Conservation (phyloP, 1,139 yeast genomes). For the Candida dubliniensis region DNA sequence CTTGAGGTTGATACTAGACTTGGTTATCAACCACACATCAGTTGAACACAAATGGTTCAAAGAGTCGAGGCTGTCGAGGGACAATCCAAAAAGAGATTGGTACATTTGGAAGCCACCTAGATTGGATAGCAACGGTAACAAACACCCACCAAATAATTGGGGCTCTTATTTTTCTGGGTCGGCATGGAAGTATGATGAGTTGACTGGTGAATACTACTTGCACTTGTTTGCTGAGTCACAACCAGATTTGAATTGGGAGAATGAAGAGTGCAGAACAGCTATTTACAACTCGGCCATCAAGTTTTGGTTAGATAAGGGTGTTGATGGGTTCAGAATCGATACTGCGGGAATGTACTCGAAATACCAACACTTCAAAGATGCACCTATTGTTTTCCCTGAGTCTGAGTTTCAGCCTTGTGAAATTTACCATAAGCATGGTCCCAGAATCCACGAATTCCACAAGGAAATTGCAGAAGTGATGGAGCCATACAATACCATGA, state of each 20-base stretch:
- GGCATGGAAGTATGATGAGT: slow-evolving; percentile 57
- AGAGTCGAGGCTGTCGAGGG: slow-evolving; percentile 49
- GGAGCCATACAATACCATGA: slow-evolving; percentile 49
- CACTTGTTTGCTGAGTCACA: slow-evolving; percentile 52
- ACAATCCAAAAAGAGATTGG: slow-evolving; percentile 60
- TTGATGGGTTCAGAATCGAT: slow-evolving; percentile 60
- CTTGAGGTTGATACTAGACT: slow-evolving; percentile 51
- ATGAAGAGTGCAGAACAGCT: slow-evolving; percentile 48
- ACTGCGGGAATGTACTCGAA: slow-evolving; percentile 55
- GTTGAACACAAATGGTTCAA: slow-evolving; percentile 56
- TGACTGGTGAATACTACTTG: slow-evolving; percentile 52
- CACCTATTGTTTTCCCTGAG: slow-evolving; percentile 45
- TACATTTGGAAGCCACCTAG: slow-evolving; percentile 55
- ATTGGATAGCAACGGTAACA: slow-evolving; percentile 44
- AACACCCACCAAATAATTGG: slow-evolving; percentile 61
- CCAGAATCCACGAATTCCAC: slow-evolving; percentile 57
- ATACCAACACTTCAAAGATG: slow-evolving; percentile 46
- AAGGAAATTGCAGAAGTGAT: slow-evolving; percentile 49
- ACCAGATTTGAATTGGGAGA: slow-evolving; percentile 64
- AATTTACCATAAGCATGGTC: slow-evolving; percentile 41
- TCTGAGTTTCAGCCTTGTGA: slow-evolving; percentile 40
- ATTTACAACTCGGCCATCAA: slow-evolving; percentile 48
- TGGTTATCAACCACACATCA: slow-evolving; percentile 60
- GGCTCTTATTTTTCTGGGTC: slow-evolving; percentile 49
- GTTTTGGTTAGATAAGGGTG: slow-evolving; percentile 56